These are phyloP conservation scores for Starmerella potacharoeniae DNA, from an alignment of 805 yeast genomes.

Conservation along the genomic window DNA sequence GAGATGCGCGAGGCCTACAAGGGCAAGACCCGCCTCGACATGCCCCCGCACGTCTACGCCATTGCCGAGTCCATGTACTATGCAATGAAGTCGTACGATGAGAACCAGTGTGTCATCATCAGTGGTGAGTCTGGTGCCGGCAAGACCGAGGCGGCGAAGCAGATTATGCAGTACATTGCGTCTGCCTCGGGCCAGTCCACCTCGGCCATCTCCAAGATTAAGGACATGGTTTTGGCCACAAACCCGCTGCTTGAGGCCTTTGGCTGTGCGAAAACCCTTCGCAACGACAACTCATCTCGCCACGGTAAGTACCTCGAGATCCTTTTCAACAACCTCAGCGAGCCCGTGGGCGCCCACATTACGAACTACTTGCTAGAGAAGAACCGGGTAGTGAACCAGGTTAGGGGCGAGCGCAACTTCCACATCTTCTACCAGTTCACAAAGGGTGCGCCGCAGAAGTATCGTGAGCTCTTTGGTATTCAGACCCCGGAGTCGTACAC, in stretches of 20 bases:
- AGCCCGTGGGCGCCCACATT: conserved; percentile 90
- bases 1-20: conserved; percentile 62
- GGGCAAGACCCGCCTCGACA: conserved; percentile 90
- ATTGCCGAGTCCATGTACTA: conserved; percentile 96
- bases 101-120: conserved; percentile 92
- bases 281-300: conserved; percentile 82
- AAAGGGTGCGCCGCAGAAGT: conserved; percentile 74
- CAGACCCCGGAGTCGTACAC: conserved; percentile 89
- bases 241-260: conserved; percentile 84
- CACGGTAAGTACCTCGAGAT: conserved; percentile 93
- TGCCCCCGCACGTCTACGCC: conserved; percentile 96
- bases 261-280: conserved; percentile 86
- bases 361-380: conserved; percentile 90
- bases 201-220: conserved; percentile 68
- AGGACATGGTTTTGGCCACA: conserved; percentile 96
- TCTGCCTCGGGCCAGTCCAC: conserved; percentile 64
- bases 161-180: conserved; percentile 92
- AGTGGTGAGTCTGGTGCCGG: conserved; percentile 99
- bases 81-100: conserved; percentile 85
- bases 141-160: conserved; percentile 94
- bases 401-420: conserved; percentile 83
- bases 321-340: conserved; percentile 65
- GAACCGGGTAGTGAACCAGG: conserved; percentile 94
- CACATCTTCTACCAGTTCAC: conserved; percentile 95
- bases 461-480: conserved; percentile 75